Evolutionary conservation across 2,329 filamentous ascomycete species (phyloP), one percentile per base, ranked within the genome.

Genomic region (Xylariaceae sp.): DNA sequence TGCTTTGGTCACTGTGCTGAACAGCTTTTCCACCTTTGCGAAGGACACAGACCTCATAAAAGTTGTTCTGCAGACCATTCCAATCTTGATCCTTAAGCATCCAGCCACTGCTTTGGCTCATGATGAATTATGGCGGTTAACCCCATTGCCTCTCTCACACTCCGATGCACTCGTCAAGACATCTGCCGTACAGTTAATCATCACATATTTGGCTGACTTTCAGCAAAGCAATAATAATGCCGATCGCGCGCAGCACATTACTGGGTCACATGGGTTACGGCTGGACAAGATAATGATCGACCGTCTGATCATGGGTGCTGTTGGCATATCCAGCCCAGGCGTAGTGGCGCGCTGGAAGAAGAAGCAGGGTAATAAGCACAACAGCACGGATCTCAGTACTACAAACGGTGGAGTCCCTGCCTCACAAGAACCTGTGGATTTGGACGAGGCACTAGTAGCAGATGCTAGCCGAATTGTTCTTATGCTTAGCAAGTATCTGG

Each of bases 381-480:
- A 64, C 31, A 41, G 47, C 14, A 39, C 37, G 3, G 50, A 45
- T 17, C 14, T 53, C 21, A 51, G 50, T 11, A n/a, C 44, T 7
- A 52, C 62, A 19, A 58, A 62, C 8, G 41, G 41, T 4, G 53
- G 62, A 9, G 21, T 23, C 2, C 33, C 40, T 19, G 33, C 45
- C 12, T 44, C 14, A 14, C 50, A 57, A 12, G 54, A 47, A 23
- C n/a, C n/a, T 11, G 46, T 33, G 5, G 65, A 70, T 16, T 73
- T 94, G 6, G 87, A 88, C 14, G 88, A 95, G 67, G 82, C 86
- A 8, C 79, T 98, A n/a, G 90, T 90, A 1, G 81, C 85, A 37
- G 91, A 96, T 70, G 87, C 87, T 11, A 86, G 91, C 3, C 89
- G 92, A 63, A 92, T 96, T 62, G 79, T 96, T 31, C 82, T 94